Percentiles rank a stretch among this genome's conserved stretches.
phyloP scores from a whole-genome alignment of 768 basidiomycete species.

The Pulveroboletus sp. region DNA sequence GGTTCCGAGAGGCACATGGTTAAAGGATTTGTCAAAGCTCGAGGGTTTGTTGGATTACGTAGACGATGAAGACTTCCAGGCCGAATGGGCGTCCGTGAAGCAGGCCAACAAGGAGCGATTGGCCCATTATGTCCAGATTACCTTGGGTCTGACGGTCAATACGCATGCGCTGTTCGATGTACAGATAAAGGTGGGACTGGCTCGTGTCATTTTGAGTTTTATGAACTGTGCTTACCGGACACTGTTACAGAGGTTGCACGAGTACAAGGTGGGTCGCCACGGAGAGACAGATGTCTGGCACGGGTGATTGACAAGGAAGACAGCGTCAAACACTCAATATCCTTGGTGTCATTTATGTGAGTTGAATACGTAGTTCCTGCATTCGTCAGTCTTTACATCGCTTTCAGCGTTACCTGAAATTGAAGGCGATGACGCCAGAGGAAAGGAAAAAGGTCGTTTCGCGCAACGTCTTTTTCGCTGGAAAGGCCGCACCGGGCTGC shows the following conservation, averaged over 20 bases:
- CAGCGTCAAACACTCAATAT: conserved; percentile 95
- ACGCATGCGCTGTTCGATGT: conserved; percentile 85
- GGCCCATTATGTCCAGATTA: conserved; percentile 69
- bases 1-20: conserved; percentile 73
- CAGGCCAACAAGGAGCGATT: conserved; percentile 88
- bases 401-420: conserved; percentile 67
- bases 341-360: conserved; percentile 81
- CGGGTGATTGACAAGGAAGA: not conserved
- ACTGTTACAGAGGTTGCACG: conserved; percentile 71
- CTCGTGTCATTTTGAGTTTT: not conserved
- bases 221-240: not conserved
- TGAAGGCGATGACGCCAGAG: conserved; percentile 76
- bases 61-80: conserved; percentile 73
- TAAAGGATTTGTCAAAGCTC: conserved; percentile 79
- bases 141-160: conserved; percentile 68
- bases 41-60: conserved; percentile 70
- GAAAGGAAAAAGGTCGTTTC: conserved; percentile 82
- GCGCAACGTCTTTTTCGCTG: conserved; percentile 95
- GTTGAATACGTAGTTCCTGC: conserved; percentile 20
- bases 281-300: not conserved
- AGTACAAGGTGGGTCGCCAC: conserved; percentile 66
- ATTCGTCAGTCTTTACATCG: not conserved
- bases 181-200: conserved; percentile 68
- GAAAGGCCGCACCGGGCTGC: conserved; percentile 95
- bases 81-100: conserved; percentile 83